Base-by-base conservation (phyloP, 2,329 filamentous ascomycete genomes). In the Arthroderma sp. region DNA sequence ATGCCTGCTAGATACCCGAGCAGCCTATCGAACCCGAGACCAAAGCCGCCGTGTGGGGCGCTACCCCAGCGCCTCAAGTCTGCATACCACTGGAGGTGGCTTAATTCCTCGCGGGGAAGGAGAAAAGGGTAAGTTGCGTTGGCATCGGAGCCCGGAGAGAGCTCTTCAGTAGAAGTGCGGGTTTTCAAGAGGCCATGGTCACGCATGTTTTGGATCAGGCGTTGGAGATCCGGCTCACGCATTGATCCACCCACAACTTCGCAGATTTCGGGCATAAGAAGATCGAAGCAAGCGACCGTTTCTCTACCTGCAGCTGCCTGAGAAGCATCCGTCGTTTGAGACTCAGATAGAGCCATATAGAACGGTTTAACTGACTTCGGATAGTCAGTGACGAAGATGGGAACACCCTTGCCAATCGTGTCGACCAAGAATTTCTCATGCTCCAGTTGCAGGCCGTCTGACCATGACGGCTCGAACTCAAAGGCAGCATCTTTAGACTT, bases 331-430 rank as follows among this genome's bases (percentile, higher is more conserved):
- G 45, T 33, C 9, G 42, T 38, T 15, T 56, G 34, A 11, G 41
- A 37, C 15, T 54, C 46, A 1, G 75, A 76, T 10, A 78, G 76
- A 2, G 76, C 64, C 83, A 87, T 88, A 64, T 88, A 98, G 66
- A 96, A 98, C 7, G 89, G 86, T 66, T 98, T 98, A 61, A 91
- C 79, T 40, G 72, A 70, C 52, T 77, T 77, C n/a, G 91, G 91
- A 59, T 95, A 98, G 61, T 95, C 74, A 9, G 88, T 96, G 51
- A 98, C 80, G 60, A 96, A 96, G 38, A 96, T 73, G 5, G 91
- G 91, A 1, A 67, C 65, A 11, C 73, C 72, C 40, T 74, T 68
- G 52, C 80, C 80, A 38, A 89, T 58, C 28, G 68, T 68, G 43
- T 77, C 71, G 40, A 91, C 87, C 44, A 98, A 73, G 60, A 80